Evolutionary conservation across 805 yeast species (phyloP).

Genomic region (Brettanomyces nanus): DNA sequence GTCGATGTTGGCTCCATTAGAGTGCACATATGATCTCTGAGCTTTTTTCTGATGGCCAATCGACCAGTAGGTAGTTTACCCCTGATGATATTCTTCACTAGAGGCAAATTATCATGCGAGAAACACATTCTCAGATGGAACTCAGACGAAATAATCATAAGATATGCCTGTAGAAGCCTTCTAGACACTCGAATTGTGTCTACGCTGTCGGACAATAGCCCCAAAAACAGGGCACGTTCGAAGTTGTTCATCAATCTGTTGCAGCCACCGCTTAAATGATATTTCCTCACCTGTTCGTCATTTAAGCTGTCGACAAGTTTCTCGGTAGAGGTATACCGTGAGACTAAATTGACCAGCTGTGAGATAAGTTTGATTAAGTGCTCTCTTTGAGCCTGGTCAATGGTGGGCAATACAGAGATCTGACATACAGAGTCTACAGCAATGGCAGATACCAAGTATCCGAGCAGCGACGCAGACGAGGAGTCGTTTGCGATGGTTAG

Average conservation of each 20-base stretch:
- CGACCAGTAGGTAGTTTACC: conserved; percentile 63
- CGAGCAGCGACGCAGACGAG: conserved; percentile 24
- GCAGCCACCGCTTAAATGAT: conserved; percentile 23
- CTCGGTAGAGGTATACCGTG: conserved; percentile 16
- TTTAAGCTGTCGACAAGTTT: conserved; percentile 4
- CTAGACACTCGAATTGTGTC: conserved; percentile 43
- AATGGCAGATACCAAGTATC: conserved; percentile 31
- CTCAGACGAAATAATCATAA: conserved; percentile 12
- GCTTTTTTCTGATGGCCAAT: conserved; percentile 63
- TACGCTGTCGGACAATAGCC: conserved; percentile 42
- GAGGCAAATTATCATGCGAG: conserved; percentile 25
- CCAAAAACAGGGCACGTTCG: conserved; percentile 44
- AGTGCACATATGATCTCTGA: conserved; percentile 35
- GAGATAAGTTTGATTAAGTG: conserved; percentile 31
- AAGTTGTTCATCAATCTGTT: conserved; percentile 29
- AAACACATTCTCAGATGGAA: conserved; percentile 20
- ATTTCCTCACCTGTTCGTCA: conserved; percentile 1
- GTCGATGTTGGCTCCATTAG: conserved; percentile 30
- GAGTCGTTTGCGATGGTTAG: conserved; percentile 24
- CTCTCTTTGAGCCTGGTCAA: conserved; percentile 18
- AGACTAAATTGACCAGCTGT: conserved; percentile 29
- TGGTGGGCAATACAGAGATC: conserved; percentile 18
- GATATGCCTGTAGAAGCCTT: conserved; percentile 27
- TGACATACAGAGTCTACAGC: conserved; percentile 31
- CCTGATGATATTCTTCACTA: conserved; percentile 36